phyloP scores from a whole-genome alignment of 176 grass and related monocot genomes.

The Zea mays region Zm-B73-REFERENCE-NAM-5.0 NC_050100.1:129323501-129324000 shows the following conservation, averaged over 20 bases:
- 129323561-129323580: slow-evolving; percentile 78
- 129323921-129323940: not conserved
- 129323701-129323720: not conserved
- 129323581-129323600: slow-evolving; percentile 91
- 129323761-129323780: not conserved
- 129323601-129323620: too few relatives aligned
- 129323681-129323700: too few relatives aligned
- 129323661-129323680: too few relatives aligned
- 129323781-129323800: slow-evolving; percentile 43
- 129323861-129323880: slow-evolving; percentile 71
- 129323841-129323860: slow-evolving; percentile 94
- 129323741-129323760: slow-evolving; percentile 9
- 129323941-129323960: not conserved
- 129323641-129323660: too few relatives aligned
- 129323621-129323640: too few relatives aligned
- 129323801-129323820: slow-evolving; percentile 73
- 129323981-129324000: not conserved
- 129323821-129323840: slow-evolving; percentile 71
- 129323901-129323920: not conserved
- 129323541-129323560: slow-evolving; percentile 74
- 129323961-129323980: not conserved
- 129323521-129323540: slow-evolving; percentile 78
- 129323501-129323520: slow-evolving; percentile 62
- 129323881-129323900: not conserved
- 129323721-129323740: not conserved